A percentile compares a stretch with the other conserved stretches of the same genome.
Evolutionary conservation across 2,329 filamentous ascomycete genomes (phyloP).

Genomic region (Aspergillus ochraceus): DNA sequence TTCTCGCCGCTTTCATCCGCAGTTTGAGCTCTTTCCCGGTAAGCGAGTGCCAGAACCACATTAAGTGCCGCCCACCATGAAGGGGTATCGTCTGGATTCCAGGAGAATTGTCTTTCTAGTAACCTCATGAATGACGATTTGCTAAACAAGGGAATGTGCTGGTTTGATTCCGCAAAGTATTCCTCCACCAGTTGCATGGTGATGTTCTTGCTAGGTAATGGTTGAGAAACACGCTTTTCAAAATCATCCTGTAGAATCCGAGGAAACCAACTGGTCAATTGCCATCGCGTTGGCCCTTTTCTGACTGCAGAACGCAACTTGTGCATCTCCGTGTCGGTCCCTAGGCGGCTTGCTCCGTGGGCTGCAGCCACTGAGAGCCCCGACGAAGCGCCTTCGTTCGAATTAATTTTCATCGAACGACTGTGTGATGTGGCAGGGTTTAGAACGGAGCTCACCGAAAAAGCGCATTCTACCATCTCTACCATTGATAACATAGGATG

Average conservation of each 20-base stretch:
- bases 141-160: constrained; percentile 13
- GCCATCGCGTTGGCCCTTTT: constrained; percentile 9
- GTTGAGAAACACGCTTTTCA: constrained; percentile 12
- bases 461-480: constrained; percentile 19
- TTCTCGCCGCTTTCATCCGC: constrained; percentile 6
- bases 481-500: constrained; percentile 15
- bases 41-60: constrained; percentile 21
- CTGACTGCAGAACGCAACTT: constrained; percentile 3
- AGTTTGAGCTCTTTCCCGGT: constrained; percentile 15
- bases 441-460: constrained; percentile 11
- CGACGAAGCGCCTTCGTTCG: constrained; percentile 17
- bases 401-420: not conserved
- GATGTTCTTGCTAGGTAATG: constrained; percentile 9
- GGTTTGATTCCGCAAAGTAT: constrained; percentile 16
- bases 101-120: constrained; percentile 19
- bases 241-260: constrained; percentile 13
- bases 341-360: not conserved
- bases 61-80: constrained; percentile 22
- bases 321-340: constrained; percentile 2
- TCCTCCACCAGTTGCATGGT: constrained; percentile 11
- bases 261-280: constrained; percentile 17
- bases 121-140: constrained; percentile 8
- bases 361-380: constrained; percentile 7
- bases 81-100: constrained; percentile 20
- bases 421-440: not conserved